A percentile compares a stretch with the other conserved stretches of the same genome.
Conservation (phyloP, 2,329 filamentous ascomycete species). For the Biscogniauxia marginata region DNA sequence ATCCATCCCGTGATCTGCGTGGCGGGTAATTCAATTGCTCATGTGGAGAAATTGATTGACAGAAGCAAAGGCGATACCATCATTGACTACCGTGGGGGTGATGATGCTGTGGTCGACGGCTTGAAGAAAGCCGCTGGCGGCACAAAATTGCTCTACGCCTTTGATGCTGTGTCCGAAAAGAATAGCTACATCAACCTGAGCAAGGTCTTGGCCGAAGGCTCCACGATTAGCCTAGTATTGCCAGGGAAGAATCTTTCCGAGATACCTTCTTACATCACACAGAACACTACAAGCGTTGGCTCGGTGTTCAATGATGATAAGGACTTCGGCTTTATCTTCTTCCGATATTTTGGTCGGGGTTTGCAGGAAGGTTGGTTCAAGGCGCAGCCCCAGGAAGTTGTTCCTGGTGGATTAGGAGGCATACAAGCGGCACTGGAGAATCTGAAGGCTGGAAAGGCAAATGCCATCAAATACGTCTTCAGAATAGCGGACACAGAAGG, state of each 20-base stretch:
- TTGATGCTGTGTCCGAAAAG: constrained; percentile 58
- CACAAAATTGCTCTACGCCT: constrained; percentile 47
- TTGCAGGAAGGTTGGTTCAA: constrained; percentile 41
- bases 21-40: constrained; percentile 50
- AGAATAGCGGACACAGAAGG: constrained; percentile 31
- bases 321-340: constrained; percentile 32
- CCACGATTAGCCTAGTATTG: constrained; percentile 40
- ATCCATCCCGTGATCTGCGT: constrained; percentile 63
- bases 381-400: constrained; percentile 37
- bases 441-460: constrained; percentile 37
- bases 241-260: constrained; percentile 28
- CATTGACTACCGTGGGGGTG: constrained; percentile 59
- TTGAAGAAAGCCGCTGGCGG: constrained; percentile 40
- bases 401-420: constrained; percentile 34
- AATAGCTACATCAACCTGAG: constrained; percentile 45
- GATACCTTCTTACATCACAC: constrained; percentile 25
- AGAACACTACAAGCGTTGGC: constrained; percentile 22
- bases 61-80: constrained; percentile 53
- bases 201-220: constrained; percentile 40
- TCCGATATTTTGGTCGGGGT: constrained; percentile 37
- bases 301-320: constrained; percentile 20
- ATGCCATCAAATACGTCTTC: constrained; percentile 46
- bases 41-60: constrained; percentile 54
- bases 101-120: constrained; percentile 47
- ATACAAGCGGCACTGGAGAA: constrained; percentile 37